Evolutionary conservation across 139 green algal species (phyloP), one percentile per base, ranked within the genome.

Genomic region (Chlamydomonas schloesseri): DNA sequence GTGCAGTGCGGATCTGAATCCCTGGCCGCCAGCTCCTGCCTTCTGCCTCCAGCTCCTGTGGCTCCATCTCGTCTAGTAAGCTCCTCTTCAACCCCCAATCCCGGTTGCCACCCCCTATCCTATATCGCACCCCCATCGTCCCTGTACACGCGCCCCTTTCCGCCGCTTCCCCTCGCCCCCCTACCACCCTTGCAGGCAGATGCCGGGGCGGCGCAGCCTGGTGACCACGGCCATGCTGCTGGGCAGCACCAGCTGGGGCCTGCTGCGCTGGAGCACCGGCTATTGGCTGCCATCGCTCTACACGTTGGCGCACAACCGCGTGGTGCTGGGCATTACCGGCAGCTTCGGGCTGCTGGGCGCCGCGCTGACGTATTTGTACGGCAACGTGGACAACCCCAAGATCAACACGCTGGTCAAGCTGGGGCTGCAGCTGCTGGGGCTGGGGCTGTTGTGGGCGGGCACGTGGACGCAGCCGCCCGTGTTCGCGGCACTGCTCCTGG

Each of bases 361-460:
- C 0, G 87, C 71, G 0, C 17, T 90, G 26, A 90, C 87, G 20
- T 93, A 93, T 60, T 78, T 87, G 37, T 93, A 89, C 57, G 87
- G 89, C n/a, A 86, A 87, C 21, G 71, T 72, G 14, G 71, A 64
- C 8, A 88, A 90, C 87, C 34, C 83, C 67, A 93, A 91, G 50
- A 24, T 93, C 57, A 93, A 91, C 72, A 89, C 71, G 2, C 58
- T 93, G 1, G 88, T 93, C 36, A 75, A 85, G 34, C 73, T 84
- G 31, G 78, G 64, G 29, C 71, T 93, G 78, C 89, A 88, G 42
- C 68, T 89, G 58, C 71, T 68, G 34, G 87, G 78, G 14, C 26
- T 90, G 42, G 67, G 71, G 28, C 64, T 91, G 24, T 36, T 93
- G 46, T 93, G 88, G 83, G 82, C n/a, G 9, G 53, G 77, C 71